Base-by-base conservation (phyloP, 441 rosid genomes). In the Mallotus japonicus region DNA sequence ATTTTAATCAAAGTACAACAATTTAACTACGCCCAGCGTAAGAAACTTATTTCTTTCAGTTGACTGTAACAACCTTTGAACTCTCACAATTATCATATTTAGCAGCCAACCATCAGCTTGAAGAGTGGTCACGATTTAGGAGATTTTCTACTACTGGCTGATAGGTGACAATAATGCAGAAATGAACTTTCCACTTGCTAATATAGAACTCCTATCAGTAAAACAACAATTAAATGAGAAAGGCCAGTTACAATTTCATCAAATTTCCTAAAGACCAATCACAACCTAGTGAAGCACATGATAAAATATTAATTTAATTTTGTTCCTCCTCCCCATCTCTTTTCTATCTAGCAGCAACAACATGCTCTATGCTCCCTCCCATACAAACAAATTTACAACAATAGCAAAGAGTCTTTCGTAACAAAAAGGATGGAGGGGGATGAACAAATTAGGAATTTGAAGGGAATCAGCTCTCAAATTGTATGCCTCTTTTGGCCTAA, bases 401-500 rank as follows among this genome's bases (percentile, higher is more conserved):
- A 62, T 59, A 54, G 68, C 61, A 72, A 62, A 12, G 53, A 28
- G 75, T 64, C 37, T 58, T 61, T 64, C 15, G 55, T 60, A 54
- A 61, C 34, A 50, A 20, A 54, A n/a, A 42, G 19, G 53, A 59
- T 9, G n/a, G 47, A 59, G 65, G 75, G 79, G 59, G 68, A 69
- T 17, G 64, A 75, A 73, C 81, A 77, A 77, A 81, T 81, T 61
- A 59, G 60, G n/a, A 73, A 68, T 62, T 22, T 49, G 8, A 62
- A 50, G 66, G 67, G 59, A 70, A 46, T 49, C 46, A 19, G 55
- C 62, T 74, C 78, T 72, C 74, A 58, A 73, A 76, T 75, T 81
- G 74, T 76, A 83, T 16, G 75, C 80, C 82, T 65, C 60, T 70
- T 73, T 24, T 12, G 46, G 83, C 85, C 85, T 77, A 67, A 78